These are phyloP conservation scores for Corylus americana DNA, from an alignment of 306 rosid genomes.

Conservation along the genomic window DNA sequence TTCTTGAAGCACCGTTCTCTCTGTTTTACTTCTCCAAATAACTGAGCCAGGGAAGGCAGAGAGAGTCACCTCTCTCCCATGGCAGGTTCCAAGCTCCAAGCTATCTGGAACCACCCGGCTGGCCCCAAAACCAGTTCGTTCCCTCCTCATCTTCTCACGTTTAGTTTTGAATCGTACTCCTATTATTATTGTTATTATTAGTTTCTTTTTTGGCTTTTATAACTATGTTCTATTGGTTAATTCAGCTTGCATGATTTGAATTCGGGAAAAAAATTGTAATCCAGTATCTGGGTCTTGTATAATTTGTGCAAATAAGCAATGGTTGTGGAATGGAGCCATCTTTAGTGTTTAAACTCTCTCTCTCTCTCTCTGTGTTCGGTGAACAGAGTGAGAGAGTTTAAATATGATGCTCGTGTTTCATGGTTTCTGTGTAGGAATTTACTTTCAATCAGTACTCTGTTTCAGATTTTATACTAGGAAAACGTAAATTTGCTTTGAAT, in stretches of 20 bases:
- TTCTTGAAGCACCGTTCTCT: background rate
- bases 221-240: background rate
- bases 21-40: background rate
- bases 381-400: background rate
- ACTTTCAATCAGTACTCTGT: background rate
- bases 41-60: background rate
- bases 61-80: slow-evolving; percentile 20
- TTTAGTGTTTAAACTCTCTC: too few species aligned
- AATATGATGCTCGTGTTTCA: background rate
- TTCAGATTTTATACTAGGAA: background rate
- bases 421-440: background rate
- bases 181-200: too few species aligned
- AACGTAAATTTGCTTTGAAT: background rate
- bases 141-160: background rate
- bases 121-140: slow-evolving; percentile 96
- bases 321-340: background rate
- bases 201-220: background rate
- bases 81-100: slow-evolving; percentile 87
- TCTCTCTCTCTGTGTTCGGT: too few species aligned
- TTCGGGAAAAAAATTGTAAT: background rate
- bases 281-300: background rate
- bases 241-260: background rate
- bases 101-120: slow-evolving; percentile 92
- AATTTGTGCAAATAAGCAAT: background rate
- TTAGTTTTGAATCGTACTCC: background rate